phyloP scores from a whole-genome alignment of 495 filamentous ascomycete species.

The Podospora fimiseda region DNA sequence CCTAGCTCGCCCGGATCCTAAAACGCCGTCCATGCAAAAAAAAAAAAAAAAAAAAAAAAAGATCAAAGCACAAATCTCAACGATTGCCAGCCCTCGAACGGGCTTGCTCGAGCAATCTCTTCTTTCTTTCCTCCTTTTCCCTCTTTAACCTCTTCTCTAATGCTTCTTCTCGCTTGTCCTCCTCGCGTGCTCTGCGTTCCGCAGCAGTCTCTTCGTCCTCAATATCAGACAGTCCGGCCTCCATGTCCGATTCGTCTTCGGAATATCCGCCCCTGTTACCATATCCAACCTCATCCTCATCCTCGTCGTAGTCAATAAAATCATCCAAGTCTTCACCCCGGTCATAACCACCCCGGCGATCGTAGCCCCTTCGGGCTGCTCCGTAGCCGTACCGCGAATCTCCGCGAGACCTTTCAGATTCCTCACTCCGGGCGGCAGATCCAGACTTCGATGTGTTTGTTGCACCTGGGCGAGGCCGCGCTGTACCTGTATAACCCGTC shows the following conservation, averaged over 20 bases:
- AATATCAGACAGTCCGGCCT: slow-evolving; percentile 53
- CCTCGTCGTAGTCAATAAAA: slow-evolving; percentile 51
- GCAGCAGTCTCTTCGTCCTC: slow-evolving; percentile 52
- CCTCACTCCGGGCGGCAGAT: slow-evolving; percentile 16
- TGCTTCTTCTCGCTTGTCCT: slow-evolving; percentile 45
- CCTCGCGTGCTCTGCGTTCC: slow-evolving; percentile 39
- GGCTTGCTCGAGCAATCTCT: slow-evolving; percentile 12
- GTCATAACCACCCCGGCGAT: slow-evolving; percentile 45
- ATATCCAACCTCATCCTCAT: slow-evolving; percentile 35
- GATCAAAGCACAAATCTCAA: too few relatives aligned
- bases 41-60: too few relatives aligned
- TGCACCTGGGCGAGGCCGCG: slow-evolving; percentile 38
- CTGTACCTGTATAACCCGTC: slow-evolving; percentile 52
- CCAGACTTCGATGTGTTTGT: slow-evolving; percentile 21
- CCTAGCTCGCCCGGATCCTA: not conserved
- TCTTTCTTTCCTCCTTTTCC: slow-evolving; percentile 42
- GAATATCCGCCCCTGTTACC: slow-evolving; percentile 21
- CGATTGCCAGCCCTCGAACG: slow-evolving; percentile 15
- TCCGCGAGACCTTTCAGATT: slow-evolving; percentile 16
- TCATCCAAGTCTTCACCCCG: slow-evolving; percentile 35
- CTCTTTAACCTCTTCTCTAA: slow-evolving; percentile 38
- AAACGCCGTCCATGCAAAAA: not conserved
- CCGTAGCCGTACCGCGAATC: slow-evolving; percentile 20
- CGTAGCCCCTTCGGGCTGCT: slow-evolving; percentile 36
- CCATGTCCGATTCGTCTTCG: slow-evolving; percentile 54